Base-by-base conservation (phyloP, 2,329 filamentous ascomycete species). In the Colletotrichum shisoi region DNA sequence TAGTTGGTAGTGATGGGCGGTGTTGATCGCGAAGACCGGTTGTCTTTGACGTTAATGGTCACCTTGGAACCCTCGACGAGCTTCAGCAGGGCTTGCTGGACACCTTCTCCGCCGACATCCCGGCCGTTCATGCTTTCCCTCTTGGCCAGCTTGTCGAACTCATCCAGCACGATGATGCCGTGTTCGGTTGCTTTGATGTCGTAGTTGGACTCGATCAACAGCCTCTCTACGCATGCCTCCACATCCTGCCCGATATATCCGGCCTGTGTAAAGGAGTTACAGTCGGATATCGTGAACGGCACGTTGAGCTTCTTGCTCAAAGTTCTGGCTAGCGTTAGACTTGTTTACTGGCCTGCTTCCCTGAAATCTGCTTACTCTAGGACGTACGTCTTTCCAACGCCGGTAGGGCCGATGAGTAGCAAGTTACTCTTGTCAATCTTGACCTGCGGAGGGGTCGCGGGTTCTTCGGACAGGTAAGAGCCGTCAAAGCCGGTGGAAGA, bases 241-340 rank as follows among this genome's bases (percentile, higher is more conserved):
- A 94, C 94, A 75, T 99, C 95, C 75, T 98, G 94, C 37, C 95
- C 95, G 71, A 99, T 97, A 73, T 99, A 99, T 31, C 95, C 94
- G 4, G 94, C 94, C 79, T 97, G 94, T 0, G 94, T 98, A 70
- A 98, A 93, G 6, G 94, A 92, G 57, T 95, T 97, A 78, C 94
- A 98, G 78, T 98, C 94, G 69, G 92, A 94, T 78, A 97, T 97
- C 69, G 92, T 93, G 74, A 97, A 96, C 0, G 95, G 95, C 0
- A 98, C 93, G 68, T 95, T 94, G n/a, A 99, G 86, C 59, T 95
- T 90, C 74, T 93, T 90, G 71, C 94, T 95, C 45, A 98, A 81
- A 0, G 94, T 98, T 78, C 94, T 96, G 60, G 3, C 1, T n/a
- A 72, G 45, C 57, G 45, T 78, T 42, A 76, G 72, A 48, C 19